phyloP scores from a whole-genome alignment of 352 stramenopile genomes.

The Thraustochytrium striatum region DNA sequence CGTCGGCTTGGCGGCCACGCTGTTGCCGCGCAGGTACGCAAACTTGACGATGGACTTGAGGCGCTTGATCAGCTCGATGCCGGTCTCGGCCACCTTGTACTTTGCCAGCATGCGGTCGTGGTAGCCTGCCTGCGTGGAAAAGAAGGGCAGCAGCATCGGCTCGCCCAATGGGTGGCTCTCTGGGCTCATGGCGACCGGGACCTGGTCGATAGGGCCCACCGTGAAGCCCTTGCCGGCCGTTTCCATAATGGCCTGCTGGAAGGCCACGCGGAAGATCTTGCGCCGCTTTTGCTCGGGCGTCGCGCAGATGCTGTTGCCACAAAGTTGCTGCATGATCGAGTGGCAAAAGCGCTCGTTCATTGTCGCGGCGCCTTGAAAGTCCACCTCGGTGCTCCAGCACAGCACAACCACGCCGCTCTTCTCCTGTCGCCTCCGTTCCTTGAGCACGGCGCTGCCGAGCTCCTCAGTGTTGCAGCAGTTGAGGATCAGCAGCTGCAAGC shows the following conservation, averaged over 20 bases:
- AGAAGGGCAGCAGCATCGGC: constrained; percentile 30
- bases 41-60: constrained; percentile 17
- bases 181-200: too few species aligned
- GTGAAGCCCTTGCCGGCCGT: not conserved
- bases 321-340: too few species aligned
- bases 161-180: not conserved
- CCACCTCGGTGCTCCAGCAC: constrained; percentile 29
- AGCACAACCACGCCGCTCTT: constrained; percentile 2
- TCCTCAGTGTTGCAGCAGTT: constrained; percentile 37
- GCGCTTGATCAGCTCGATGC: constrained; percentile 41
- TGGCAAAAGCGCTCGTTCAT: constrained; percentile 27
- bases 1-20: not conserved
- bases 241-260: not conserved
- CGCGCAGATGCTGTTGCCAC: too few species aligned
- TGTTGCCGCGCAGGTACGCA: not conserved
- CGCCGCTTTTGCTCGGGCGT: not conserved
- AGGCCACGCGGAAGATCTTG: not conserved
- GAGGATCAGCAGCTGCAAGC: constrained; percentile 33
- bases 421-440: too few species aligned
- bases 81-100: constrained; percentile 40
- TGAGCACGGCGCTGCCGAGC: not conserved
- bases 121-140: constrained; percentile 24
- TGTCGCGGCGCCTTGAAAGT: not conserved
- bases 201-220: too few species aligned
- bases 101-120: constrained; percentile 18